Evolutionary conservation across 495 filamentous ascomycete species (phyloP), one percentile per base, ranked within the genome.

Genomic region (Aspergillus asperescens): DNA sequence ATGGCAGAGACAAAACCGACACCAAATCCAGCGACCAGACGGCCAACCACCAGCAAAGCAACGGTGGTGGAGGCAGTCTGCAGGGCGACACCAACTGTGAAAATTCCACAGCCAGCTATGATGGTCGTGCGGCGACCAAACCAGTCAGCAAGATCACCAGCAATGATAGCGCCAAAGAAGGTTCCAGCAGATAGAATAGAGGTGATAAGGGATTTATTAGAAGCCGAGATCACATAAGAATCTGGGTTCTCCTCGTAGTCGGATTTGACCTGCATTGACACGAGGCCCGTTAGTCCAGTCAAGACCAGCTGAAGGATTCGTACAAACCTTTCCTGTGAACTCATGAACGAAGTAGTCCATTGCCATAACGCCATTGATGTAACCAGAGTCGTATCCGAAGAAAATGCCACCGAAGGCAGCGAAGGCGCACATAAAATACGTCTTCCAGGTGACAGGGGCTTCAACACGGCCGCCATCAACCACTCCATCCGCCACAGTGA

Each of bases 121-220:
- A 89, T 77, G 25, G 84, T 88, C 37, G 72, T 77, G 29, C 82
- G 81, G 63, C 86, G 83, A 57, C 86, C 86, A 39, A 82, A 74
- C 67, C 69, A 77, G 58, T 89, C 86, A 48, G 85, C 84, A 29
- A 87, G 52, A 56, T 85, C 81, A 70, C 83, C 85, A 23, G 82
- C 84, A 41, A 86, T 76, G 48, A 89, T 63, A 50, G 86, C 83
- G 56, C 86, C 86, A 55, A 88, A 84, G 77, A 89, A 88, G 51
- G 86, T 89, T 60, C 86, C 86, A 58, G 76, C 78, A 23, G 86
- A 88, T 18, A 88, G 77, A 58, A 89, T 87, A 23, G 85, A 87
- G 56, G 82, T 82, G 59, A 87, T 87, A 25, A 88, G 75, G 5
- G 81, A 83, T 57, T 80, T 78, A 35, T 70, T 66, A 40, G 63